phyloP scores from a whole-genome alignment of 805 yeast species.

The Starmerella cellae region DNA sequence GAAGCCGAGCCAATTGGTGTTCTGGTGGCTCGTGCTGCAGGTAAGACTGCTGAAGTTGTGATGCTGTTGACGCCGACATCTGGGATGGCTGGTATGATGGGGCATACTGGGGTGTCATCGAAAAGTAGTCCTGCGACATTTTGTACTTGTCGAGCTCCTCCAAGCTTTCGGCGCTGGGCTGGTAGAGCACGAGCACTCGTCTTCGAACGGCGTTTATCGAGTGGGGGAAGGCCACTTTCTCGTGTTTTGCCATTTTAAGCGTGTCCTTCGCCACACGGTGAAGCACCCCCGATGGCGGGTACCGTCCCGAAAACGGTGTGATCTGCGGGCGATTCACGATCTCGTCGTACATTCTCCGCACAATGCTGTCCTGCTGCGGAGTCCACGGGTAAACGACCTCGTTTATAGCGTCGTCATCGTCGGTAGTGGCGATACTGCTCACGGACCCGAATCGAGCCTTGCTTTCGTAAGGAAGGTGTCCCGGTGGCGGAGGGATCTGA shows the following conservation, averaged over 20 bases:
- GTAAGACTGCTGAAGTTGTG: no score
- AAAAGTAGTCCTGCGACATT: constrained; percentile 9
- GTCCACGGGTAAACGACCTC: constrained; percentile 23
- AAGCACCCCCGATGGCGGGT: constrained; percentile 57
- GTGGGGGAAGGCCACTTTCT: constrained; percentile 24
- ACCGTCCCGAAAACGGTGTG: constrained; percentile 52
- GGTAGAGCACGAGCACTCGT: constrained; percentile 22
- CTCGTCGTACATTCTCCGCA: constrained; percentile 37
- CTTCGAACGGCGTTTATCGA: constrained; percentile 25
- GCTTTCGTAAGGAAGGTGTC: constrained; percentile 1
- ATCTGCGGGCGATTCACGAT: constrained; percentile 44
- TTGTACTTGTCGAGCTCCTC: constrained; percentile 6
- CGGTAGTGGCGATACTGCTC: constrained; percentile 22
- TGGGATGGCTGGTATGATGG: no score
- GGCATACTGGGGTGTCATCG: not conserved
- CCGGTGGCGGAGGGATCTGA: constrained; percentile 16
- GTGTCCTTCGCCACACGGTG: constrained; percentile 48
- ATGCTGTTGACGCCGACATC: no score
- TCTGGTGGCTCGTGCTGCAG: no score
- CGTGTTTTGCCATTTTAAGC: constrained; percentile 27
- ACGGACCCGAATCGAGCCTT: constrained; percentile 22
- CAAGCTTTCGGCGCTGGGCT: constrained; percentile 3
- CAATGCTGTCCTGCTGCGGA: constrained; percentile 30
- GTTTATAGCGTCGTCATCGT: constrained; percentile 21
- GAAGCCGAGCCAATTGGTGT: no score